Evolutionary conservation across 352 stramenopile genomes (phyloP).

Genomic region (Phytophthora fragariae): DNA sequence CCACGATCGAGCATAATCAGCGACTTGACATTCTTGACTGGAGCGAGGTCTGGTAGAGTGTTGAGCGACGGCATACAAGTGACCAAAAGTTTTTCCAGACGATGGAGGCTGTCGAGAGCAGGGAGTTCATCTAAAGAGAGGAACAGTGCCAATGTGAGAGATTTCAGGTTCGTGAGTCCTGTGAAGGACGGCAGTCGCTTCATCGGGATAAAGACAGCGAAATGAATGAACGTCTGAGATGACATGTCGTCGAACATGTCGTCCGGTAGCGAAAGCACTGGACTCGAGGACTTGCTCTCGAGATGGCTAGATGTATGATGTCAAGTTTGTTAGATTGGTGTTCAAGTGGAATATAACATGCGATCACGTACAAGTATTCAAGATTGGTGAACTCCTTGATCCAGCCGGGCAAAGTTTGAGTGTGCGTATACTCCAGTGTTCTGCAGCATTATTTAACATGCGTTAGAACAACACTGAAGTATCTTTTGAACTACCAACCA

Average conservation of each 20-base stretch:
- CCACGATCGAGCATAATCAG: conserved; percentile 9
- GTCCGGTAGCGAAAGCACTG: not conserved
- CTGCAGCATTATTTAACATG: not conserved
- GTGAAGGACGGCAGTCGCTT: not conserved
- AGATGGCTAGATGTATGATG: not conserved
- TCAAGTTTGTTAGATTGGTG: not conserved
- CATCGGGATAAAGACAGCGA: not conserved
- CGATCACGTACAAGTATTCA: not conserved
- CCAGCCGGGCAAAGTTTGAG: not conserved
- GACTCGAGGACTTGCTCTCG: not conserved
- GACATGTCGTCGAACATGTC: conserved; percentile 5
- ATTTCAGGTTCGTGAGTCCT: not conserved
- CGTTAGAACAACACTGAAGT: not conserved
- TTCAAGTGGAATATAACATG: not conserved
- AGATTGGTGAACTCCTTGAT: conserved; percentile 3
- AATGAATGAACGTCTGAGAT: not conserved
- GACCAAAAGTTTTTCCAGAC: conserved; percentile 27
- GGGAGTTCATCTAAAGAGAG: conserved; percentile 12
- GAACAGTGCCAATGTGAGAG: conserved; percentile 10
- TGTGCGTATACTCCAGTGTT: not conserved
- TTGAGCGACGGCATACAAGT: not conserved
- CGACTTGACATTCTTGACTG: conserved; percentile 10
- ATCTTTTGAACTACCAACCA: not conserved
- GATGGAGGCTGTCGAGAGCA: conserved; percentile 7
- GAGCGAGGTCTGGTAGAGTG: conserved; percentile 20